Conservation (phyloP, 1,139 yeast species). For the Debaryomycetaceae sp. region DNA sequence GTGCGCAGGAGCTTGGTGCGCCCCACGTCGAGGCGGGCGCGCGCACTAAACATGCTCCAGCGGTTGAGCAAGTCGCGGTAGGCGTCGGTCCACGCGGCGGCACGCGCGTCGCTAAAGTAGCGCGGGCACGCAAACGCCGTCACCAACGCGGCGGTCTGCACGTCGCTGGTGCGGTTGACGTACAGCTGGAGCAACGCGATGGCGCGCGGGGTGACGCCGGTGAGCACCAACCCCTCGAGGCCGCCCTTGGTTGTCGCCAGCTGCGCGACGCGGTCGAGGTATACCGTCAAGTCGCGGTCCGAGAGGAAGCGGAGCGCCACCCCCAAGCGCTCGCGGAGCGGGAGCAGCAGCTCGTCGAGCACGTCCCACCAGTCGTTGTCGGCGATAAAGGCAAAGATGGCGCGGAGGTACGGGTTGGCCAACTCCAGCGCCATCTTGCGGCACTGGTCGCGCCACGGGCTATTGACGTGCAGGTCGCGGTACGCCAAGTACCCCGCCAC, state of each 20-base stretch:
- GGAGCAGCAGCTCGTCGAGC: constrained; percentile 82
- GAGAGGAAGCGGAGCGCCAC: constrained; percentile 83
- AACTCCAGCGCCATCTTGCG: constrained; percentile 81
- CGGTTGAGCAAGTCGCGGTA: constrained; percentile 75
- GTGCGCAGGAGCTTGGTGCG: constrained; percentile 62
- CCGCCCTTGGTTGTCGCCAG: constrained; percentile 76
- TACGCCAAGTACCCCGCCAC: constrained; percentile 90
- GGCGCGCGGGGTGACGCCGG: constrained; percentile 85
- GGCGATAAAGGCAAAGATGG: constrained; percentile 89
- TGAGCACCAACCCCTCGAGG: constrained; percentile 81
- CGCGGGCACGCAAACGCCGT: constrained; percentile 80
- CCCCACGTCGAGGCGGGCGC: constrained; percentile 84
- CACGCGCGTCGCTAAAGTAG: constrained; percentile 67
- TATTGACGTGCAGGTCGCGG: constrained; percentile 55
- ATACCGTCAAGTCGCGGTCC: constrained; percentile 67
- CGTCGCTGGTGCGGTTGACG: constrained; percentile 86
- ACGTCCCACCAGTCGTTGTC: constrained; percentile 98
- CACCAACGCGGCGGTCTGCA: constrained; percentile 86
- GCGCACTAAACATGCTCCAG: constrained; percentile 72
- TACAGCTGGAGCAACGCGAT: constrained; percentile 79
- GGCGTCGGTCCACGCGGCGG: constrained; percentile 71
- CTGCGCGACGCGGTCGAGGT: constrained; percentile 66
- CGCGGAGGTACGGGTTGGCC: constrained; percentile 84
- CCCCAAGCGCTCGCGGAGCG: constrained; percentile 82
- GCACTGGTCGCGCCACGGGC: constrained; percentile 93